phyloP scores from a whole-genome alignment of 495 filamentous ascomycete species.

The Penicillium desertorum region DNA sequence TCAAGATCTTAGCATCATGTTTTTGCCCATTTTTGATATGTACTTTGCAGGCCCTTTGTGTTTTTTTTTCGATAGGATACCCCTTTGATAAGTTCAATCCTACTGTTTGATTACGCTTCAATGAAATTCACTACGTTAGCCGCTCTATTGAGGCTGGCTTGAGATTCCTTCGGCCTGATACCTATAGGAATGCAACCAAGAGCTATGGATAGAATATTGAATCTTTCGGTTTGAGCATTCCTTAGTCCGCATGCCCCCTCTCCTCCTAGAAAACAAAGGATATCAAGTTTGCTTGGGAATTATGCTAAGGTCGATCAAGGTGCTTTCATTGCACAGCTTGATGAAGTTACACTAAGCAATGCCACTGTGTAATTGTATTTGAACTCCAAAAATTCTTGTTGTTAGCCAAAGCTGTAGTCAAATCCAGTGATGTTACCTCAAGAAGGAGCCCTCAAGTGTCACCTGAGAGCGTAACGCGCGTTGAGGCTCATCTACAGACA shows the following conservation, averaged over 20 bases:
- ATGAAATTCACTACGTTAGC: neutral
- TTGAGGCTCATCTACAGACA: too few species aligned
- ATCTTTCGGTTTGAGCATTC: neutral
- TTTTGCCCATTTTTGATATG: neutral
- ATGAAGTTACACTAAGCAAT: neutral
- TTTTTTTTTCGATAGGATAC: slow-evolving; percentile 14
- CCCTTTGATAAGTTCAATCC: slow-evolving; percentile 9
- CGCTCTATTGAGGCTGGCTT: neutral
- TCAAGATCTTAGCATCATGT: neutral
- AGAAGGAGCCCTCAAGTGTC: neutral
- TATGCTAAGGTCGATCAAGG: neutral
- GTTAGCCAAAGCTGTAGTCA: neutral
- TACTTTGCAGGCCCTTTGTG: neutral
- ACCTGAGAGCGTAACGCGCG: neutral
- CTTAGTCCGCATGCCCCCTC: neutral
- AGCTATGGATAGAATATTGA: neutral
- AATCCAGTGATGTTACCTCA: neutral
- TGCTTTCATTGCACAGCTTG: too few species aligned
- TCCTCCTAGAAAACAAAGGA: neutral
- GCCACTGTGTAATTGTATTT: neutral
- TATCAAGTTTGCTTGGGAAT: neutral
- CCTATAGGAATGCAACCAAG: neutral
- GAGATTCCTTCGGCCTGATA: neutral
- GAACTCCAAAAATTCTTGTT: neutral
- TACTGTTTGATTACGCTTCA: neutral